Evolutionary conservation across 2,329 filamentous ascomycete species (phyloP).

Genomic region (Diaporthe sp.): DNA sequence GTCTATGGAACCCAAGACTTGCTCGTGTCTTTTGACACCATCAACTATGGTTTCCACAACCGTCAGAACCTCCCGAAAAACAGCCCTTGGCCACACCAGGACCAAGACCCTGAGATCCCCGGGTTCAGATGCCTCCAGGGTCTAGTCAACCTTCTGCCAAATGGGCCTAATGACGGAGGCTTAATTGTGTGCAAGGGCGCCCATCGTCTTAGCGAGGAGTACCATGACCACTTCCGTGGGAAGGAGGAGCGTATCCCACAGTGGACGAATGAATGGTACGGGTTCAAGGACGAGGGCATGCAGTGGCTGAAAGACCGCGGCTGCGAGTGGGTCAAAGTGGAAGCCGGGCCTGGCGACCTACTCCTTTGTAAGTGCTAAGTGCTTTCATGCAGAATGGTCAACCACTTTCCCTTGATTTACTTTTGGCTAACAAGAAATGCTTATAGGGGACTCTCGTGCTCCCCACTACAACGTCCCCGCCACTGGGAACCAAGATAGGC

Average conservation of each 20-base stretch:
- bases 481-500: slow-evolving; percentile 42
- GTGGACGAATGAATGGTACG: slow-evolving; percentile 48
- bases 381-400: neutral
- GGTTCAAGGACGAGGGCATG: slow-evolving; percentile 49
- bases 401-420: slow-evolving; percentile 38
- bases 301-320: slow-evolving; percentile 48
- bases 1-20: slow-evolving; percentile 57
- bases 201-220: slow-evolving; percentile 42
- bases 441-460: neutral
- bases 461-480: slow-evolving; percentile 54
- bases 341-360: slow-evolving; percentile 55
- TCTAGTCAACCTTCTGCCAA: slow-evolving; percentile 54
- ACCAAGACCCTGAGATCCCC: slow-evolving; percentile 53
- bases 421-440: neutral
- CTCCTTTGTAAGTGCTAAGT: slow-evolving; percentile 48
- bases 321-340: slow-evolving; percentile 48
- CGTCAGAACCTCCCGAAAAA: slow-evolving; percentile 48
- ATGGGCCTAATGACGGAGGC: slow-evolving; percentile 57
- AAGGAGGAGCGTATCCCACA: slow-evolving; percentile 43
- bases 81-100: slow-evolving; percentile 58
- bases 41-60: slow-evolving; percentile 53
- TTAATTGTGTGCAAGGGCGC: slow-evolving; percentile 49
- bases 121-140: slow-evolving; percentile 62
- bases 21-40: slow-evolving; percentile 60
- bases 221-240: slow-evolving; percentile 46